Evolutionary conservation across 208 protist species (phyloP).

Genomic region (Trichomonas vaginalis): DNA sequence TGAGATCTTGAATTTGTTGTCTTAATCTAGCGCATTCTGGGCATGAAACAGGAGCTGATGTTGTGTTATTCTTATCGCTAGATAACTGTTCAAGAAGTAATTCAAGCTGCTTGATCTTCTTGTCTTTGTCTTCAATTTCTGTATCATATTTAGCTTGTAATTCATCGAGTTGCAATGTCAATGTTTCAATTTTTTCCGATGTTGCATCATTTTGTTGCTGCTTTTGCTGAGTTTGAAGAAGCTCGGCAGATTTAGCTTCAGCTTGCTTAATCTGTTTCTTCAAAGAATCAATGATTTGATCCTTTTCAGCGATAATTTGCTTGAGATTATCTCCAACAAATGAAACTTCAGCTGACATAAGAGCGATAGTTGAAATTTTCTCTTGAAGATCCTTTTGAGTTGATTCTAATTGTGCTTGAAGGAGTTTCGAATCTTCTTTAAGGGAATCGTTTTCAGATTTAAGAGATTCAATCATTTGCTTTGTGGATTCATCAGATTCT

Average conservation of each 20-base stretch:
- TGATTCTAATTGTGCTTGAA: background rate
- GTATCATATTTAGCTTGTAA: background rate
- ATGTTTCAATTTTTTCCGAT: background rate
- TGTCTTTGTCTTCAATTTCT: background rate
- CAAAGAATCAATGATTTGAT: background rate
- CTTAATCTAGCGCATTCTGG: background rate
- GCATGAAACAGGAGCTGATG: background rate
- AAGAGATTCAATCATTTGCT: background rate
- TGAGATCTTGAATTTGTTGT: background rate
- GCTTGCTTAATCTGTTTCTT: background rate
- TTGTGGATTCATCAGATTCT: background rate
- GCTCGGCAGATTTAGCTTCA: background rate
- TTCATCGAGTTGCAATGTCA: background rate
- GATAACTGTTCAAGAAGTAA: background rate
- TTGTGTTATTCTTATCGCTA: background rate
- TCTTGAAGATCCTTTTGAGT: background rate
- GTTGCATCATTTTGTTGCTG: background rate
- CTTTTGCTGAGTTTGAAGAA: background rate
- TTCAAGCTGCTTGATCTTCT: background rate
- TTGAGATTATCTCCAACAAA: background rate
- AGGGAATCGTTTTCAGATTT: background rate
- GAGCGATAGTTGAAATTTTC: background rate
- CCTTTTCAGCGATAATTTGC: background rate
- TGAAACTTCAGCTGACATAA: background rate
- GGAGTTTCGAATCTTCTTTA: background rate